These are phyloP conservation scores for Pyrenophora graminea DNA, from an alignment of 2,329 filamentous ascomycete species.

Conservation along the genomic window DNA sequence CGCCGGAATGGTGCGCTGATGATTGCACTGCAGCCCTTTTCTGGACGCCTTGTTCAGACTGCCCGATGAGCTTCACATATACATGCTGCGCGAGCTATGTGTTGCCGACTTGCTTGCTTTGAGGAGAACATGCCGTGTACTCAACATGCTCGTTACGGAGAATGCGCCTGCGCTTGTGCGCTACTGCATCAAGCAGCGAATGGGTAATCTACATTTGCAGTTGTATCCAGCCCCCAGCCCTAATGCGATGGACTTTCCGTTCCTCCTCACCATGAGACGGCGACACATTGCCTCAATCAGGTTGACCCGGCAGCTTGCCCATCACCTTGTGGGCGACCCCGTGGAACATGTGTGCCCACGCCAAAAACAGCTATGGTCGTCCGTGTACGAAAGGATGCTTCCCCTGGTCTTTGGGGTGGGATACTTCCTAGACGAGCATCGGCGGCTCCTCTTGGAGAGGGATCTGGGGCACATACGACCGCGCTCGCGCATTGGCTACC, in stretches of 20 bases:
- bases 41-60: slow-evolving; percentile 39
- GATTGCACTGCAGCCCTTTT: slow-evolving; percentile 30
- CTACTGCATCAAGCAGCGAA: slow-evolving; percentile 40
- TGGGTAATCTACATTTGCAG: slow-evolving; percentile 41
- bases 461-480: slow-evolving; percentile 42
- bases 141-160: slow-evolving; percentile 38
- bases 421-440: slow-evolving; percentile 45
- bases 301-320: slow-evolving; percentile 40
- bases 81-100: slow-evolving; percentile 41
- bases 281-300: slow-evolving; percentile 43
- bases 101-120: slow-evolving; percentile 42
- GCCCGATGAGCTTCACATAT: slow-evolving; percentile 42
- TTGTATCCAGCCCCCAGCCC: slow-evolving; percentile 41
- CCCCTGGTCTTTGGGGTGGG: slow-evolving; percentile 45
- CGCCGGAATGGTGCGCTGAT: slow-evolving; percentile 1
- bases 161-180: slow-evolving; percentile 43
- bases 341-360: slow-evolving; percentile 32
- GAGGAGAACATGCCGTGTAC: slow-evolving; percentile 35
- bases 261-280: slow-evolving; percentile 42
- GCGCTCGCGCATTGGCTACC: slow-evolving; percentile 40
- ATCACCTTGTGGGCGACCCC: slow-evolving; percentile 39
- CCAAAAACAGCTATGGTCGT: slow-evolving; percentile 41
- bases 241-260: slow-evolving; percentile 38
- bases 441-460: slow-evolving; percentile 35
- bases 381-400: slow-evolving; percentile 44